These are phyloP conservation scores for Hysterangium stoloniferum DNA, from an alignment of 768 basidiomycete genomes.

Conservation along the genomic window DNA sequence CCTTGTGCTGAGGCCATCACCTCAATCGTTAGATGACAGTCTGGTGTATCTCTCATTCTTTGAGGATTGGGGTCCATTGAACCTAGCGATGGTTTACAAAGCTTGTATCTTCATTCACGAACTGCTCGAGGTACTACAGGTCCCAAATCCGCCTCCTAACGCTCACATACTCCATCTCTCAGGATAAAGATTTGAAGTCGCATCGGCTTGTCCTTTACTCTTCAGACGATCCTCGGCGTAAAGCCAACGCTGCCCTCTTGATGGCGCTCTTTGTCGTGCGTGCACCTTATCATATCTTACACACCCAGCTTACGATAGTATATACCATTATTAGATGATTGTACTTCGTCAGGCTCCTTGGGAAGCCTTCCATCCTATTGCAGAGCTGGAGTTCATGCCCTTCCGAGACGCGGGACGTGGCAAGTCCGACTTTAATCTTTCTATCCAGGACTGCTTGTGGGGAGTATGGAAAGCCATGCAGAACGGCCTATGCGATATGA, in stretches of 20 bases:
- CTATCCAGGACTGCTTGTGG: constrained; percentile 87
- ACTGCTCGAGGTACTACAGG: constrained; percentile 57
- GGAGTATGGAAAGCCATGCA: constrained; percentile 87
- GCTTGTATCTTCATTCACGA: constrained; percentile 89
- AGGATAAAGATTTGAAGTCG: constrained; percentile 71
- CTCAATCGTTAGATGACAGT: constrained; percentile 53
- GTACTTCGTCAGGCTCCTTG: constrained; percentile 84
- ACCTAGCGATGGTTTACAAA: constrained; percentile 89
- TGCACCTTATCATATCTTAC: constrained; percentile 14
- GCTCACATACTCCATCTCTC: constrained; percentile 9
- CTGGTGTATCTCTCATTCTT: constrained; percentile 90
- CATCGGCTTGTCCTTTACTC: constrained; percentile 84
- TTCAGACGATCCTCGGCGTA: constrained; percentile 73
- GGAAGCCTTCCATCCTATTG: constrained; percentile 92
- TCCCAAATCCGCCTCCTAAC: constrained; percentile 1
- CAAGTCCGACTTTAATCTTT: constrained; percentile 86
- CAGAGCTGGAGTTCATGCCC: constrained; percentile 87
- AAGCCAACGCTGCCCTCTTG: constrained; percentile 91
- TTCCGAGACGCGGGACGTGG: constrained; percentile 95
- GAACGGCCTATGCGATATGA: constrained; percentile 88
- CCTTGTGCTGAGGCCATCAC: background rate
- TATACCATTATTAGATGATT: constrained; percentile 63
- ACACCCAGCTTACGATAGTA: constrained; percentile 12
- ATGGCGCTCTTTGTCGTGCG: constrained; percentile 89
- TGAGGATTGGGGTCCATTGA: constrained; percentile 90